Base-by-base conservation (phyloP, 2,329 filamentous ascomycete species). In the Bipolaris oryzae region DNA sequence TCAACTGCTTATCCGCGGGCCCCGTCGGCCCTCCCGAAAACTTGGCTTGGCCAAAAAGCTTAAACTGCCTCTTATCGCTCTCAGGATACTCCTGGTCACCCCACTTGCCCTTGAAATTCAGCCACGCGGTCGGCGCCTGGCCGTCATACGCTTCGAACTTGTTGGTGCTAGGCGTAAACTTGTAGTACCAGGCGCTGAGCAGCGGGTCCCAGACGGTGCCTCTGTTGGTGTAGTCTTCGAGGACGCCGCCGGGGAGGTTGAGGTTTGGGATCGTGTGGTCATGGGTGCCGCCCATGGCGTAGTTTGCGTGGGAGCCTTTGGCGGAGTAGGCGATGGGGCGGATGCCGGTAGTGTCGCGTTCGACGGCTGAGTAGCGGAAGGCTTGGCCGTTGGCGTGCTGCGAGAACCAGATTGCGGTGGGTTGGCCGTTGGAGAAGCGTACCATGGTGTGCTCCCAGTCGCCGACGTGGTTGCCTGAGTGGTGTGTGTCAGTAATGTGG, bases 361-460 rank as follows among this genome's bases (percentile, higher is more conserved):
- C 63, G 11, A 84, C 77, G 1, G 80, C 77, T 3, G 74, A 62
- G 66, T 87, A 89, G 2, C 78, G 80, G 71, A 89, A 89, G 1
- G 87, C 87, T 71, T 89, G 78, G 4, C 87, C 87, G 59, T 81
- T 80, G 28, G 79, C 74, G 69, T 89, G 87, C 67, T 89, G 87
- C 50, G 81, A 85, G 67, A 82, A 89, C 85, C 86, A 89, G 11
- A 89, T 70, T 1, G 80, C 77, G 58, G 80, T 72, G 0, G 87
- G 87, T 1, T 66, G 60, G 9, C 84, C 84, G 51, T 87, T 78
- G 15, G 77, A 49, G 72, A 90, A 90, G 10, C 87, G 85, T 31
- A 90, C 78, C 85, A 88, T 87, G 52, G 83, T 86, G 70, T 89
- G 86, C 68, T 89, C 86, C 85, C 85, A 87, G 67, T 87, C 85